Evolutionary conservation across 768 basidiomycete species (phyloP).

Genomic region (Chiua virens): DNA sequence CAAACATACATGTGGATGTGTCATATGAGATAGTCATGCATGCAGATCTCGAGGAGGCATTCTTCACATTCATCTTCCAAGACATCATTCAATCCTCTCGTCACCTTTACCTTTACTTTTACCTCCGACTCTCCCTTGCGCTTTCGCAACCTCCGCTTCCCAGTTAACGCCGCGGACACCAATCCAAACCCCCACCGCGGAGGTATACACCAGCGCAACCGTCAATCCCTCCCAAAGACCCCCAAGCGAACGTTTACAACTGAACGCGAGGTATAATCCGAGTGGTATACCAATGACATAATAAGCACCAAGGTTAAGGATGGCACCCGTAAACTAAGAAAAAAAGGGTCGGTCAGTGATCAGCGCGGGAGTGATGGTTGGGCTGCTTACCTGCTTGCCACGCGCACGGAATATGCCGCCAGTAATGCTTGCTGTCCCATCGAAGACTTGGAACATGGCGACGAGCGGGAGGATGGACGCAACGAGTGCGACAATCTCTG

Average conservation of each 20-base stretch:
- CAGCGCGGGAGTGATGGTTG: background rate
- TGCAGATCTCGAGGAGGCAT: no score
- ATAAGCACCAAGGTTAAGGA: slow-evolving; percentile 65
- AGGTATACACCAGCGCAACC: slow-evolving; percentile 62
- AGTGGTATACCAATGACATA: slow-evolving; percentile 83
- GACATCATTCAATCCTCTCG: background rate
- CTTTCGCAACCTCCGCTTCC: slow-evolving; percentile 50
- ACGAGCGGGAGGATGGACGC: slow-evolving; percentile 74
- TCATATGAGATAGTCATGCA: no score
- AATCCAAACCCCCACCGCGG: slow-evolving; percentile 51
- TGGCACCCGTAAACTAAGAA: slow-evolving; percentile 62
- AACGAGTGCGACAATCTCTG: slow-evolving; percentile 48
- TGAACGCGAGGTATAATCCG: slow-evolving; percentile 77
- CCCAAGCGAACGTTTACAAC: slow-evolving; percentile 50
- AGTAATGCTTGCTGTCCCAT: slow-evolving; percentile 67
- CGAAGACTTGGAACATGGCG: slow-evolving; percentile 82
- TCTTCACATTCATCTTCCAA: no score
- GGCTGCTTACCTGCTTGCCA: slow-evolving; percentile 62
- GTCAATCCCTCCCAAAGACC: slow-evolving; percentile 90
- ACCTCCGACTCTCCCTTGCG: slow-evolving; percentile 37
- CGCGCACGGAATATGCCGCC: slow-evolving; percentile 80
- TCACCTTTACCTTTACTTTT: slow-evolving; percentile 37
- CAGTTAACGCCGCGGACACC: slow-evolving; percentile 61
- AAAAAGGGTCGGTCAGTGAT: background rate
- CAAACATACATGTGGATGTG: no score